A percentile compares a stretch with the other conserved stretches of the same genome.
Evolutionary conservation across 257 asterid species (phyloP).

Genomic region (Apocynum venetum): DNA sequence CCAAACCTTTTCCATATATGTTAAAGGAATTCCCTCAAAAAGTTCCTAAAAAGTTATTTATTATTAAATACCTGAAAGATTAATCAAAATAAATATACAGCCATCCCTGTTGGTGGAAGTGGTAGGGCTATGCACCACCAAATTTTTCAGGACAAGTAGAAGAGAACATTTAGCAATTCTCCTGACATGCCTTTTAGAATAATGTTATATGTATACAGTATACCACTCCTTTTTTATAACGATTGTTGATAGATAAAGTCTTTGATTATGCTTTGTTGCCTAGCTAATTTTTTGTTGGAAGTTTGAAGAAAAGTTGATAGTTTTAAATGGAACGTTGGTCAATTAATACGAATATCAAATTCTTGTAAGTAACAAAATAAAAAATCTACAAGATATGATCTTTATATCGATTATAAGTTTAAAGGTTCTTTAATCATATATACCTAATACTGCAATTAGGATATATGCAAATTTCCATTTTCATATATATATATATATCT

Average conservation of each 20-base stretch:
- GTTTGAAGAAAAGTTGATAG: neutral
- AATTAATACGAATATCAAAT: neutral
- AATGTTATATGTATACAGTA: neutral
- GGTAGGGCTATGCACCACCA: conserved; percentile 41
- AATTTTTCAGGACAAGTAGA: conserved; percentile 15
- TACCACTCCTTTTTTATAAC: neutral
- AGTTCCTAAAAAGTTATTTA: neutral
- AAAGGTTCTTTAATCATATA: neutral
- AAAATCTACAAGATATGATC: neutral
- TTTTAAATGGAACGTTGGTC: no score
- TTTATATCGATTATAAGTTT: neutral
- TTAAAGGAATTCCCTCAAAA: neutral
- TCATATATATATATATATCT: neutral
- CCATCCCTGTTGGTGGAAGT: conserved; percentile 39
- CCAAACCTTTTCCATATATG: neutral
- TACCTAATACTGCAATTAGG: conserved; percentile 30
- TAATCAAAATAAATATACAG: conserved; percentile 5
- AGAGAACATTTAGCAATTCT: conserved; percentile 12
- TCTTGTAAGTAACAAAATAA: neutral
- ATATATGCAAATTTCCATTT: conserved; percentile 31
- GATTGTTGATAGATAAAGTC: neutral
- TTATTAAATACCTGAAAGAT: neutral
- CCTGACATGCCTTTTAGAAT: neutral
- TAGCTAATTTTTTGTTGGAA: no score
- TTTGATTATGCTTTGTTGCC: neutral